phyloP scores from a whole-genome alignment of 2,329 filamentous ascomycete species.

The Aspergillus pseudotamarii region DNA sequence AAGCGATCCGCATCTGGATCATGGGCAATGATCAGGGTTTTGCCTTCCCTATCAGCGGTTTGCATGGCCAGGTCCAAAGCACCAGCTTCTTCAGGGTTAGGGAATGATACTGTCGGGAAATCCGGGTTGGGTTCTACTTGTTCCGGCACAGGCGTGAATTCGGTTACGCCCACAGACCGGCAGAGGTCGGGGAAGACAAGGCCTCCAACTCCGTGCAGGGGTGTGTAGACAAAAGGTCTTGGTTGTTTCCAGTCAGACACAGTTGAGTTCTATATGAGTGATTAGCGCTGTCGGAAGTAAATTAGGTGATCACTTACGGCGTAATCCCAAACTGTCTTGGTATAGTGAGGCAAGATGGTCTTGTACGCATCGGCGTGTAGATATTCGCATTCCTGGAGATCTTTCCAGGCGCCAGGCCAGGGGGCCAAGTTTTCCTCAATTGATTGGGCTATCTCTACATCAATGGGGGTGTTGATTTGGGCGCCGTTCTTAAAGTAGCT shows the following conservation, averaged over 20 bases:
- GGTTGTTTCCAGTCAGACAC: constrained; percentile 30
- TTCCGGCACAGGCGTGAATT: constrained; percentile 40
- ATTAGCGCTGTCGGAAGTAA: constrained; percentile 16
- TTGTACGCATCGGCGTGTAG: constrained; percentile 32
- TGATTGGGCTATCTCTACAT: constrained; percentile 59
- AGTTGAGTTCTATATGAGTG: constrained; percentile 34
- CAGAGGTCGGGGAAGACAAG: constrained; percentile 38
- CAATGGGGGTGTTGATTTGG: constrained; percentile 67
- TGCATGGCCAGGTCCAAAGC: constrained; percentile 62
- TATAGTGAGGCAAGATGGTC: constrained; percentile 33
- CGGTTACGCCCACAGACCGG: constrained; percentile 33
- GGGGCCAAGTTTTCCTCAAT: constrained; percentile 61
- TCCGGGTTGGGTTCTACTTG: constrained; percentile 64
- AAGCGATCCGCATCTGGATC: constrained; percentile 69
- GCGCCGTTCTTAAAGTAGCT: constrained; percentile 66
- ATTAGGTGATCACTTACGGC: constrained; percentile 27
- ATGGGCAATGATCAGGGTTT: constrained; percentile 61
- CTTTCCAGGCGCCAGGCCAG: constrained; percentile 45
- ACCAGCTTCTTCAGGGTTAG: constrained; percentile 67
- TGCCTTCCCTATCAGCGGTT: constrained; percentile 54
- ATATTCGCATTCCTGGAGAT: constrained; percentile 48
- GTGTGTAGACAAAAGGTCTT: constrained; percentile 46
- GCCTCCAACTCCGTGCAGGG: constrained; percentile 45
- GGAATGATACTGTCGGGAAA: constrained; percentile 66
- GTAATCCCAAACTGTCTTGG: constrained; percentile 32